Conservation (phyloP, 2,329 filamentous ascomycete species). For the Coleophoma eucalyptorum region DNA sequence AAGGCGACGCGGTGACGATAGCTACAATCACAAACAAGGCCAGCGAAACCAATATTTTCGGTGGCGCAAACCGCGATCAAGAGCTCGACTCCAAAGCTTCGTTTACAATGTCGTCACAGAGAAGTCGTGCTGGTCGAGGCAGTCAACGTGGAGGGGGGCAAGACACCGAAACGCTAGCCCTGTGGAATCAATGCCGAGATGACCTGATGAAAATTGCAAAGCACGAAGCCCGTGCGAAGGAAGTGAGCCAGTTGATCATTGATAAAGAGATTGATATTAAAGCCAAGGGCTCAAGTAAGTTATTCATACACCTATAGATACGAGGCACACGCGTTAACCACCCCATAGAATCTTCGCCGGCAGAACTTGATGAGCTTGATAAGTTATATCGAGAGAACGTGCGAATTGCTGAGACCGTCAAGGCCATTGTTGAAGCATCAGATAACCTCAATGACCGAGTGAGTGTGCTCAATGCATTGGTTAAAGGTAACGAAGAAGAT, state of each 20-base stretch:
- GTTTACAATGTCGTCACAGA: slow-evolving; percentile 11
- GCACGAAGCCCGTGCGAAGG: not conserved
- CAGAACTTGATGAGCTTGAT: slow-evolving; percentile 18
- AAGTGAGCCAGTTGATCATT: slow-evolving; percentile 1
- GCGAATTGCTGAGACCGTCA: slow-evolving; percentile 21
- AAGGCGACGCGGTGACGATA: too few species aligned
- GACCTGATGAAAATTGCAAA: slow-evolving; percentile 1
- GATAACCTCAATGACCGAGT: slow-evolving; percentile 10
- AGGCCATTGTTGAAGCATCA: slow-evolving; percentile 7
- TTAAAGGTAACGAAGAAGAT: slow-evolving; percentile 18
- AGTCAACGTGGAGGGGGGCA: slow-evolving; percentile 8
- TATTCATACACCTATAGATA: not conserved
- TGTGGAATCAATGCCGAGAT: slow-evolving; percentile 9
- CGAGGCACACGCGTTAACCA: not conserved
- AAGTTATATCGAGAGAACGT: slow-evolving; percentile 24
- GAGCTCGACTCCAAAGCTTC: not conserved
- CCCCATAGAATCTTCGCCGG: slow-evolving; percentile 14
- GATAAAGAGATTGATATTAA: slow-evolving; percentile 2
- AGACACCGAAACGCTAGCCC: slow-evolving; percentile 8
- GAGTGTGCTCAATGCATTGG: slow-evolving; percentile 14
- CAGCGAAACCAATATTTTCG: too few species aligned
- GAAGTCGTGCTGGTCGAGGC: slow-evolving; percentile 7
- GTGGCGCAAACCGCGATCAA: not conserved
- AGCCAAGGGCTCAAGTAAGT: slow-evolving; percentile 2
- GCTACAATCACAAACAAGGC: too few species aligned